Evolutionary conservation across 371 early-diverging fungal genomes (phyloP), one percentile per base, ranked within the genome.

Genomic region (Syncephalis fuscata): DNA sequence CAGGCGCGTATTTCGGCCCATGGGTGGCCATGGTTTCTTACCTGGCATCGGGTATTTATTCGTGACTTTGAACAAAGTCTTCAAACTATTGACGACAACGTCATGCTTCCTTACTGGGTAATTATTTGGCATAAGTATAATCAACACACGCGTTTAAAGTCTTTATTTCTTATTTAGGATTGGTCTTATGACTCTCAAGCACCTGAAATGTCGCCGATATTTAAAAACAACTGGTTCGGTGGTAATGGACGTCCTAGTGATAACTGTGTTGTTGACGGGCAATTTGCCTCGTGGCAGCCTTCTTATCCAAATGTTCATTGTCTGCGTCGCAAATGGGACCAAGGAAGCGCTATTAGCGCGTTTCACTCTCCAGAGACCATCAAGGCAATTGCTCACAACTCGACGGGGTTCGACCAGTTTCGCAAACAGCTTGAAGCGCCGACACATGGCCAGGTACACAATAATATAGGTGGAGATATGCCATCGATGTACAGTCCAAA

Each of bases 371-470:
- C 46, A 38, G 49, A 26, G 40, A 48, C 51, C 23, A 47, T 66
- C 15, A 32, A 57, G 27, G 36, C 21, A 26, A 45, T 62, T 15
- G 17, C 59, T 9, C 55, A 53, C 8, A 46, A 55, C 40, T 22
- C 45, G 22, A 45, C 14, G 32, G 39, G 39, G 22, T 71, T 64
- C 60, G 41, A 52, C 38, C 39, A 44, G 8, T 69, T 69, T 51
- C 50, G 68, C 3, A 42, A 48, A 2, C 41, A 44, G 5, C 37
- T 75, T 17, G 75, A 72, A 50, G 17, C 49, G n/a, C 39, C 49
- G 36, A 68, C 72, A 17, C 72, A 74, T 57, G 61, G 59, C 10
- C n/a, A 54, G 8, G 63, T 74, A n/a, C 75, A 74, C 62, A 10
- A 32, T n/a, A 51, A 50, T 27, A 48, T 74, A 26, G 65, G 70